phyloP scores from a whole-genome alignment of 768 basidiomycete species.

The Naganishia randhawae region DNA sequence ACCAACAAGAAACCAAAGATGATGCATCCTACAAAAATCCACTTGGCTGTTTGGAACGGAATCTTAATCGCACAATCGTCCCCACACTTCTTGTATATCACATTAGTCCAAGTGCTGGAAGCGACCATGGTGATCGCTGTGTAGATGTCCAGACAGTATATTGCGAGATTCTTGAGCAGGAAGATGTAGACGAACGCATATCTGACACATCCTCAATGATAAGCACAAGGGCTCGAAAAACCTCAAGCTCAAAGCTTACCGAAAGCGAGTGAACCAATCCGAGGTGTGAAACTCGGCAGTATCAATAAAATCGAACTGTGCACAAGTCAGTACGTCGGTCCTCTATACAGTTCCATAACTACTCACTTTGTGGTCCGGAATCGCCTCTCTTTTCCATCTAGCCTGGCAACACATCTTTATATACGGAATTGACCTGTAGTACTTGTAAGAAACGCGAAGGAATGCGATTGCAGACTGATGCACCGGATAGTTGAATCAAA shows the following conservation, averaged over 20 bases:
- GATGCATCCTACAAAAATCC: conserved; percentile 97
- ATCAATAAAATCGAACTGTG: conserved; percentile 94
- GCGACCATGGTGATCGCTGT: conserved; percentile 94
- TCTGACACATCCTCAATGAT: conserved; percentile 52
- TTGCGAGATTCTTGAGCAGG: conserved; percentile 90
- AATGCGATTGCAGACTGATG: background rate
- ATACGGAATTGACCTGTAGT: background rate
- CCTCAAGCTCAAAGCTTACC: conserved; percentile 56
- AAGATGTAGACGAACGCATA: conserved; percentile 91
- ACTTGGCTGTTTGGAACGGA: conserved; percentile 82
- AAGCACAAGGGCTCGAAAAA: background rate
- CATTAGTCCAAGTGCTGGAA: conserved; percentile 81
- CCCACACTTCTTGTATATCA: conserved; percentile 75
- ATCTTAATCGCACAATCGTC: conserved; percentile 71
- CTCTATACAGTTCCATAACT: background rate
- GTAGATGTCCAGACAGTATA: conserved; percentile 96
- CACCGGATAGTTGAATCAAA: background rate
- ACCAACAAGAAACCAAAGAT: conserved; percentile 95
- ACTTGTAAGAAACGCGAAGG: background rate
- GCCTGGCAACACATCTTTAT: conserved; percentile 62
- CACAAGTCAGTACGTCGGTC: background rate
- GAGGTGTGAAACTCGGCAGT: conserved; percentile 86
- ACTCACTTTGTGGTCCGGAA: conserved; percentile 92
- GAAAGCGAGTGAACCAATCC: conserved; percentile 77
- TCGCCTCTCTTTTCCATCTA: conserved; percentile 90